Evolutionary conservation across 176 grass and related monocot species (phyloP).

Genomic region (Phragmites australis): DNA sequence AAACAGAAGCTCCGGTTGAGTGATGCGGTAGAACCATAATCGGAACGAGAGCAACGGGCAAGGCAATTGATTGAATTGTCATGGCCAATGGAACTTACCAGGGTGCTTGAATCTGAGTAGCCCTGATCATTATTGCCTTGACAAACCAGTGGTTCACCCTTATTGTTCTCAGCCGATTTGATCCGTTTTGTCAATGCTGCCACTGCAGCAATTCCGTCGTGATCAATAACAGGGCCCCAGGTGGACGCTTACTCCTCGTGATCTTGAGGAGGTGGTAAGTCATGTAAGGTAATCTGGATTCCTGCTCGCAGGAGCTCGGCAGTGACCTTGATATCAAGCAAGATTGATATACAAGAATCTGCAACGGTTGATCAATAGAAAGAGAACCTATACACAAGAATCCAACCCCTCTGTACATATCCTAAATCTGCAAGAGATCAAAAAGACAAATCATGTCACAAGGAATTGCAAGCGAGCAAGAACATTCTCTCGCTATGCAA

Average conservation of each 20-base stretch:
- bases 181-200: conserved; percentile 35
- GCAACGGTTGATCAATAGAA: conserved; percentile 25
- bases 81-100: conserved; percentile 76
- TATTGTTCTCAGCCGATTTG: conserved; percentile 20
- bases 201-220: conserved; percentile 15
- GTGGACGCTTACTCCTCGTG: conserved; percentile 60
- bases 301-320: conserved; percentile 66
- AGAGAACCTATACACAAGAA: conserved; percentile 36
- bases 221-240: conserved; percentile 35
- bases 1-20: conserved; percentile 62
- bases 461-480: conserved; percentile 14
- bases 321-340: conserved; percentile 74
- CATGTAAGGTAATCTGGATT: conserved; percentile 80
- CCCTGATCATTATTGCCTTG: conserved; percentile 45
- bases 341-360: conserved; percentile 66
- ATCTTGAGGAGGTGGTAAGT: conserved; percentile 88
- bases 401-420: conserved; percentile 1
- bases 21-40: conserved; percentile 79
- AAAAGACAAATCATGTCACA: conserved; percentile 30
- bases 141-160: conserved; percentile 35
- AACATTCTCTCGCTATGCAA: background rate
- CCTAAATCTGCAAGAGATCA: conserved; percentile 40
- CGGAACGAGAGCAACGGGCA: conserved; percentile 70
- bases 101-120: conserved; percentile 62
- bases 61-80: conserved; percentile 91